A percentile compares a stretch with the other conserved stretches of the same genome.
Evolutionary conservation across 176 grass and related monocot genomes (phyloP).

Genomic region (Dactylis glomerata): DNA sequence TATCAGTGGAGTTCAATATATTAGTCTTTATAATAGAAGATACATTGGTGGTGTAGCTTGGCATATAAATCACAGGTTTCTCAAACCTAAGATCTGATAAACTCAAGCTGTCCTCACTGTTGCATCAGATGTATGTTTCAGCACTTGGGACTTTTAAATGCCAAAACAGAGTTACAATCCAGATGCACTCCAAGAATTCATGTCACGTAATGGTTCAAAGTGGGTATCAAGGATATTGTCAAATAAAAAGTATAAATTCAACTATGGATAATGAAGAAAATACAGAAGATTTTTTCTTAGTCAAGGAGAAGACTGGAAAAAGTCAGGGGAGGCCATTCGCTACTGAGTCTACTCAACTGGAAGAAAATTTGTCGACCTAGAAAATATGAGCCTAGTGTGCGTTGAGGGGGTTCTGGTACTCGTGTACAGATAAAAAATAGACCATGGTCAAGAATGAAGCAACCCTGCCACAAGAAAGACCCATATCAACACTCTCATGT

Average conservation of each 20-base stretch:
- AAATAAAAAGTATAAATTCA: background rate
- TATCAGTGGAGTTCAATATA: conserved; percentile 21
- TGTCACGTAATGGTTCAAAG: background rate
- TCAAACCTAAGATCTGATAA: conserved; percentile 75
- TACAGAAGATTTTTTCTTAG: background rate
- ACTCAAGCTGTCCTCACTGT: conserved; percentile 59
- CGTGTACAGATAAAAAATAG: background rate
- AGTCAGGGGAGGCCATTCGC: background rate
- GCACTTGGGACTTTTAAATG: conserved; percentile 39
- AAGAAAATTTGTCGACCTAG: background rate
- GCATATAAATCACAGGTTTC: conserved; percentile 73
- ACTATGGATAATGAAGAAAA: background rate
- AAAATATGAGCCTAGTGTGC: background rate
- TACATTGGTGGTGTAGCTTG: conserved; percentile 48
- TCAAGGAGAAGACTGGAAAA: background rate
- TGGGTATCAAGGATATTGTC: background rate
- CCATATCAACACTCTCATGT: background rate
- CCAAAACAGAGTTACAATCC: conserved; percentile 55
- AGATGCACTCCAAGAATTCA: conserved; percentile 29
- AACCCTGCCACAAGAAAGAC: conserved; percentile 7
- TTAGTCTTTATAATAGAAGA: background rate
- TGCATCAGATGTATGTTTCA: conserved; percentile 60
- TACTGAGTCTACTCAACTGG: background rate
- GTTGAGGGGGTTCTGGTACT: background rate
- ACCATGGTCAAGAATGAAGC: background rate